phyloP scores from a whole-genome alignment of 257 asterid genomes.

The Penstemon eatonii region DNA sequence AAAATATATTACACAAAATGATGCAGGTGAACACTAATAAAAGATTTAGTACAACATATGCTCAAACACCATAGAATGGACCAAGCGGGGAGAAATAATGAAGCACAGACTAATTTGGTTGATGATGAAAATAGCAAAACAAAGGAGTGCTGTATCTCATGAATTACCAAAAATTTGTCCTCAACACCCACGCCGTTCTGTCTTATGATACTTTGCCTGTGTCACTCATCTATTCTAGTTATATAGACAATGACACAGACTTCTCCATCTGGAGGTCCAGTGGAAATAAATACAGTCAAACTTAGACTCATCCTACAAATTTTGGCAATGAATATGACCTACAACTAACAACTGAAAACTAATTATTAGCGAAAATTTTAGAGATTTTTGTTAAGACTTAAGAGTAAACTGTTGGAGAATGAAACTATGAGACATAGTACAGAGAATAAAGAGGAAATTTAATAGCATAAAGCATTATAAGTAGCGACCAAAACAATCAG shows the following conservation, averaged over 20 bases:
- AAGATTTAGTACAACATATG: conserved; percentile 9
- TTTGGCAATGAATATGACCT: conserved; percentile 3
- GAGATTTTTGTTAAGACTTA: neutral
- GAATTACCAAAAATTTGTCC: neutral
- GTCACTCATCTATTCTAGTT: conserved; percentile 9
- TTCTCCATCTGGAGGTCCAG: conserved; percentile 1
- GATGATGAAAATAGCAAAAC: neutral
- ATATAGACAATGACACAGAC: neutral
- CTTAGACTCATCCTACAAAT: conserved; percentile 12
- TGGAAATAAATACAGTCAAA: neutral
- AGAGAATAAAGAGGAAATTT: conserved; percentile 8
- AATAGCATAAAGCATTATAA: conserved; percentile 4
- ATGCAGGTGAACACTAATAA: neutral
- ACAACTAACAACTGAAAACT: neutral
- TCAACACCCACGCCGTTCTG: conserved; percentile 4
- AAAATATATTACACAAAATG: neutral
- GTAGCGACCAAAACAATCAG: conserved; percentile 7
- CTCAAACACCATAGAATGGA: conserved; percentile 4
- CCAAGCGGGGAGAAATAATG: neutral
- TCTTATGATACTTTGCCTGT: conserved; percentile 10
- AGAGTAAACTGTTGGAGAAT: conserved; percentile 3
- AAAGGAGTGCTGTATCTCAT: neutral
- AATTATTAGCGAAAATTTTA: conserved; percentile 5
- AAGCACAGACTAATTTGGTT: neutral
- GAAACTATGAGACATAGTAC: conserved; percentile 11